Evolutionary conservation across 345 rosid species (phyloP).

Genomic region (Lepidium sativum): DNA sequence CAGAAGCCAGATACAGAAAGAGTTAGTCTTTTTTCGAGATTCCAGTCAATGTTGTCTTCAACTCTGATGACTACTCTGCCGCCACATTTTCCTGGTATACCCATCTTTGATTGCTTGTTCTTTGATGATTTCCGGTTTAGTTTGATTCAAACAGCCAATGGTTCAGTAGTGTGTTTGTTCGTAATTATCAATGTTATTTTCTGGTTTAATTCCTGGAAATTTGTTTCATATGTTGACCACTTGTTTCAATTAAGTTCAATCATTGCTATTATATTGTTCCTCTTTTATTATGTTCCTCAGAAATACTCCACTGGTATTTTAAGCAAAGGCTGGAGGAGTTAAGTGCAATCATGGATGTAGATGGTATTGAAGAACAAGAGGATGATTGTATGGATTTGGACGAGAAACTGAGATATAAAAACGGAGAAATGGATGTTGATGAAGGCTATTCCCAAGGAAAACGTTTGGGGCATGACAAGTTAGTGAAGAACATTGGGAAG

Average conservation of each 20-base stretch:
- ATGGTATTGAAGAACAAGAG: constrained; percentile 33
- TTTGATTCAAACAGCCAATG: neutral
- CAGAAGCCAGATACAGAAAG: constrained; percentile 35
- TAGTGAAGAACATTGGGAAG: constrained; percentile 71
- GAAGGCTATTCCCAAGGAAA: constrained; percentile 39
- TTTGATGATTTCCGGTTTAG: neutral
- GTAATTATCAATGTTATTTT: neutral
- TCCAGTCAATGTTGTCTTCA: constrained; percentile 68
- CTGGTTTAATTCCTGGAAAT: neutral
- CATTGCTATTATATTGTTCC: constrained; percentile 6
- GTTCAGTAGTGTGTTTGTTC: neutral
- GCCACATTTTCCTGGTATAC: constrained; percentile 71
- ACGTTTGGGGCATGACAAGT: constrained; percentile 42
- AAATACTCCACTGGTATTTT: constrained; percentile 81
- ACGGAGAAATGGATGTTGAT: constrained; percentile 71
- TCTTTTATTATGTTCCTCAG: constrained; percentile 36
- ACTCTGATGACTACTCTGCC: constrained; percentile 82
- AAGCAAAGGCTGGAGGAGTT: constrained; percentile 88
- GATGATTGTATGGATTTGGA: constrained; percentile 79
- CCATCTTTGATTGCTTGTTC: neutral
- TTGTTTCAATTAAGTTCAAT: constrained; percentile 1
- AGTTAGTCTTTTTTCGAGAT: constrained; percentile 43
- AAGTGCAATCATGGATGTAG: constrained; percentile 63
- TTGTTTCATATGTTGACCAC: neutral
- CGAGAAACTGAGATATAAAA: constrained; percentile 41